These are phyloP conservation scores for Microcyclosporella mali DNA, from an alignment of 2,329 filamentous ascomycete genomes.

Conservation along the genomic window DNA sequence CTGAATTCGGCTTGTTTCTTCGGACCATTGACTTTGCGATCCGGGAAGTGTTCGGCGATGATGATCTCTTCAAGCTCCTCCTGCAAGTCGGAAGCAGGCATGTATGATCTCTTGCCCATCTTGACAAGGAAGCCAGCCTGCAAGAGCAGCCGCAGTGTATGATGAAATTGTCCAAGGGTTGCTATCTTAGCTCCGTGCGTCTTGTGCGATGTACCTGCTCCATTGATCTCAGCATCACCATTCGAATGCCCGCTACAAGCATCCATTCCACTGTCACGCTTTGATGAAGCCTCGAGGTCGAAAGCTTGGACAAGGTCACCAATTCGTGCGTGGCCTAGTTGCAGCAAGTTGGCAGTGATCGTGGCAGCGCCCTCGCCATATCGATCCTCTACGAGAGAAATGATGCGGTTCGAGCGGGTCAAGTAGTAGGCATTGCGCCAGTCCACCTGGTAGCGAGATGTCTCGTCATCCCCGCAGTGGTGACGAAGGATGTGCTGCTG, in stretches of 20 bases:
- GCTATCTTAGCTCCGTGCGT: constrained; percentile 25
- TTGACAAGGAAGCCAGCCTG: constrained; percentile 62
- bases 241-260: constrained; percentile 20
- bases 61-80: constrained; percentile 53
- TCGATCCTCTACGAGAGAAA: constrained; percentile 66
- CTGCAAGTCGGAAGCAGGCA: constrained; percentile 51
- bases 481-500: constrained; percentile 61
- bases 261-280: constrained; percentile 28
- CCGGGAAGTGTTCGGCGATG: constrained; percentile 48
- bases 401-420: constrained; percentile 72
- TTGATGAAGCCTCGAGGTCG: constrained; percentile 30
- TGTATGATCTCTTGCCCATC: constrained; percentile 45
- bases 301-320: constrained; percentile 64
- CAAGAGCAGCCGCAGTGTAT: constrained; percentile 47
- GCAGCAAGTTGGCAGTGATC: constrained; percentile 67
- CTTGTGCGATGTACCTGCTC: constrained; percentile 11
- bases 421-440: constrained; percentile 73
- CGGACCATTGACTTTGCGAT: constrained; percentile 50
- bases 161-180: constrained; percentile 37
- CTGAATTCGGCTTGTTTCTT: constrained; percentile 63
- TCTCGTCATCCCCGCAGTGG: constrained; percentile 49
- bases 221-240: constrained; percentile 13
- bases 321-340: constrained; percentile 70
- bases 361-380: constrained; percentile 69
- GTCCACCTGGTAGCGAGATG: constrained; percentile 78